A percentile compares a stretch with the other conserved stretches of the same genome.
These are phyloP conservation scores for Gloeostereum incarnatum DNA, from an alignment of 768 basidiomycete genomes.

Conservation along the genomic window DNA sequence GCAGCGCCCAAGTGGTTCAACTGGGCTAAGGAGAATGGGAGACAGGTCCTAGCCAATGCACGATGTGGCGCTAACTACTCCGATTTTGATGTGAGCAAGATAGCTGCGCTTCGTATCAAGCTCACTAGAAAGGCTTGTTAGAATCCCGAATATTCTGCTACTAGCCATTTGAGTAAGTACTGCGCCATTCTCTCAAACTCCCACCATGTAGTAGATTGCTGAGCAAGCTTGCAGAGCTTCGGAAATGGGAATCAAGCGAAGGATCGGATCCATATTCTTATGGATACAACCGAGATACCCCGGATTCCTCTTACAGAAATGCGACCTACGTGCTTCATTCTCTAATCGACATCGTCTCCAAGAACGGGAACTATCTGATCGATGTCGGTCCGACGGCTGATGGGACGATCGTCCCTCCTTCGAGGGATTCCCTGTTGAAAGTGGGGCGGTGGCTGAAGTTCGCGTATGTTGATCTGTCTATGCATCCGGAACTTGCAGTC, in stretches of 20 bases:
- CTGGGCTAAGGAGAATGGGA: conserved; percentile 6
- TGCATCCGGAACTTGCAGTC: not conserved
- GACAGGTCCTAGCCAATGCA: conserved; percentile 6
- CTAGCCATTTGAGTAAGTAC: conserved; percentile 5
- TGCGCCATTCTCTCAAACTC: conserved; percentile 9
- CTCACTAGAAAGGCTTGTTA: not conserved
- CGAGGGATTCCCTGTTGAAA: conserved; percentile 22
- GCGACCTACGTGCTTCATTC: conserved; percentile 5
- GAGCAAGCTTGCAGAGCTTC: conserved; percentile 15
- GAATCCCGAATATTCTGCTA: conserved; percentile 5
- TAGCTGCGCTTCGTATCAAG: not conserved
- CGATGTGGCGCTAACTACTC: conserved; percentile 8
- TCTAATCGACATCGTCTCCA: conserved; percentile 15
- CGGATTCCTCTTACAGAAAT: conserved; percentile 4
- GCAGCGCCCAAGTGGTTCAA: conserved; percentile 6
- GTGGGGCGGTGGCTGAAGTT: conserved; percentile 30
- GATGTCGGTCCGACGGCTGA: conserved; percentile 30
- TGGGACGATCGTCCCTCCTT: conserved; percentile 26
- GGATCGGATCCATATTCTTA: conserved; percentile 32
- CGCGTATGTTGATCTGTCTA: conserved; percentile 4
- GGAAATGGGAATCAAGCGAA: conserved; percentile 36
- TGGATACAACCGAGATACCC: conserved; percentile 22
- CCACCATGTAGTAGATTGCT: too few species aligned
- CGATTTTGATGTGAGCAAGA: conserved; percentile 5
- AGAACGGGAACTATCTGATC: conserved; percentile 39